phyloP scores from a whole-genome alignment of 208 protist species.

The Trichomonas vaginalis region DNA sequence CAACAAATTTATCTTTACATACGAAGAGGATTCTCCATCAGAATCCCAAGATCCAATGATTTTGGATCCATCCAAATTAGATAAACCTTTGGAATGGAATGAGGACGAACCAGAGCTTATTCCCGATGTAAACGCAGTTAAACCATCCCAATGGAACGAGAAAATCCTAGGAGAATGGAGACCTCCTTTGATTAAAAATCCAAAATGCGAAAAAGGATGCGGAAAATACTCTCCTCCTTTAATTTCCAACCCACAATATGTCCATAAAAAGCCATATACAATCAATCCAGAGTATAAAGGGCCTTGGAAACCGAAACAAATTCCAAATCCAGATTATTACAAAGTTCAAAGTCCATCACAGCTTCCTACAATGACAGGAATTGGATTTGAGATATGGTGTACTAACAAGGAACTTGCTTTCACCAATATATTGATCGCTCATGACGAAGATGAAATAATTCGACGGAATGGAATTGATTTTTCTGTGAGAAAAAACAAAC shows the following conservation, averaged over 20 bases:
- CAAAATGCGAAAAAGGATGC: conserved; percentile 17
- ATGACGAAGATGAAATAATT: neutral
- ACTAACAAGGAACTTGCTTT: neutral
- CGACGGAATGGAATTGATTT: neutral
- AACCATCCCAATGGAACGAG: conserved; percentile 34
- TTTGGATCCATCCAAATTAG: conserved; percentile 2
- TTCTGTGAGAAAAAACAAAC: neutral
- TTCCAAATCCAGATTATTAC: conserved; percentile 37
- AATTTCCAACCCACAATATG: conserved; percentile 33
- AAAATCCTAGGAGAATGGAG: conserved; percentile 35
- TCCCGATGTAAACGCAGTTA: conserved; percentile 24
- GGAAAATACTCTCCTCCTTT: conserved; percentile 25
- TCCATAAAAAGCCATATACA: conserved; percentile 29
- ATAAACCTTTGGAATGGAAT: neutral
- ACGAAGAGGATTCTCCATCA: too few species aligned
- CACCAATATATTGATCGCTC: neutral
- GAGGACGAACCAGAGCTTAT: conserved; percentile 20
- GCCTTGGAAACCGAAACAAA: conserved; percentile 31
- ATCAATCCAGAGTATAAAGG: conserved; percentile 40
- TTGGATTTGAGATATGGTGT: neutral
- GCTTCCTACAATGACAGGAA: neutral
- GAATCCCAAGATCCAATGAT: neutral
- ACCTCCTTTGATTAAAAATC: conserved; percentile 32
- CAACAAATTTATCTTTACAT: neutral
- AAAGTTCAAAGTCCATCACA: neutral